Base-by-base conservation (phyloP, 2,329 filamentous ascomycete genomes). In the Exophiala calicioides region DNA sequence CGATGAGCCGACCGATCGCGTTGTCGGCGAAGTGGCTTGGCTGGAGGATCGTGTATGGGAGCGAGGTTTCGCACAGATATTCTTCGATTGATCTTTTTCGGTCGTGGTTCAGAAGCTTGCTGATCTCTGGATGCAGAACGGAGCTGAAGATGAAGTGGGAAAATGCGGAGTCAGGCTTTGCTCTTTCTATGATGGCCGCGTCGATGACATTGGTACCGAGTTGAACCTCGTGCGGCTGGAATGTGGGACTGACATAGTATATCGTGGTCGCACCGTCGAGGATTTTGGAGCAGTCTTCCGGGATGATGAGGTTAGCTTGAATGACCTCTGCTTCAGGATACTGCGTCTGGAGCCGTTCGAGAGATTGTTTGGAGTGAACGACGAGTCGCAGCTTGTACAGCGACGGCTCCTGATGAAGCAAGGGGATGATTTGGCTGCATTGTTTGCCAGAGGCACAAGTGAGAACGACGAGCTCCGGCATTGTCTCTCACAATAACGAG, bases 101-200 rank as follows among this genome's bases (percentile, higher is more conserved):
- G 32, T 34, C 31, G 16, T 37, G 32, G 41, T 44, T 9, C 10
- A 29, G 20, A 15, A 44, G 12, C 32, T 36, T 36, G 23, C 29
- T 35, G 5, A 27, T 6, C 32, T 44, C 31, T 10, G 84, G 88
- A 47, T 64, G 55, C 2, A 66, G 45, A 18, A 68, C 67, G 12
- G 59, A 62, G 29, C 57, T 61, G 46, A 62, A 64, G 24, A 70
- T 57, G 23, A 70, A 62, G 38, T 71, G 68, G 45, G 60, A 58
- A 52, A 68, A 62, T 1, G 27, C 33, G 13, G 50, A 57, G 2
- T 43, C 47, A 12, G 55, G 45, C 3, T 50, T 37, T 26, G 51
- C 43, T 7, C 51, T 46, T 39, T 64, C 51, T 7, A 49, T 24
- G 1, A 60, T 36, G 1, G 63, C 65, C 9, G 65, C 63, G 29